Conservation (phyloP, 1,284 basidiomycete species). For the Xerocomus nothofagi region DNA sequence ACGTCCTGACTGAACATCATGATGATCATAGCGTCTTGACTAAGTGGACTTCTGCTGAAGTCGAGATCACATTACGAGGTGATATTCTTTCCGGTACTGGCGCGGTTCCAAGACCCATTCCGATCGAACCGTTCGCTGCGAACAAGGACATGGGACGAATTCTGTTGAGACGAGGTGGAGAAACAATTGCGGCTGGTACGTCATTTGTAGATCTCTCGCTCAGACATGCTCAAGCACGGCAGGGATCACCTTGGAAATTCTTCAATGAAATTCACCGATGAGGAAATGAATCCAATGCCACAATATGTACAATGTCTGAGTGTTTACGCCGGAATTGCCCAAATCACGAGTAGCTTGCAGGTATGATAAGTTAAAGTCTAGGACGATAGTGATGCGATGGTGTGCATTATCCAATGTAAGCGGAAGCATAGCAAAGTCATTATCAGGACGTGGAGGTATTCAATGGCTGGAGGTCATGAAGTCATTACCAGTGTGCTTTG, state of each 20-base stretch:
- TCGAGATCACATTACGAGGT: conserved; percentile 76
- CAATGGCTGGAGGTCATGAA: not conserved
- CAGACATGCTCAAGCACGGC: conserved; percentile 1
- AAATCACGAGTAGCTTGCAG: conserved; percentile 10
- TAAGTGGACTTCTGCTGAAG: conserved; percentile 81
- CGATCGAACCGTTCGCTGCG: conserved; percentile 82
- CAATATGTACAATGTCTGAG: conserved; percentile 17
- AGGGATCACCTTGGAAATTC: conserved; percentile 48
- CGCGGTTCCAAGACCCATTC: conserved; percentile 59
- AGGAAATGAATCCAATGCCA: conserved; percentile 1
- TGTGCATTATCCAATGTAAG: conserved; percentile 16
- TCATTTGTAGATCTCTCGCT: not conserved
- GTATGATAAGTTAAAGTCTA: conserved; percentile 30
- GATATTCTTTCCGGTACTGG: conserved; percentile 50
- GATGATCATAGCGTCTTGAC: conserved; percentile 70
- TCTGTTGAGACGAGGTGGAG: conserved; percentile 83
- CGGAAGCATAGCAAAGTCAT: conserved; percentile 24
- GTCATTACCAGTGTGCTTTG: not conserved
- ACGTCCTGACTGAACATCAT: conserved; percentile 5
- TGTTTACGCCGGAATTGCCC: conserved; percentile 1
- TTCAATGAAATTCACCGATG: conserved; percentile 26
- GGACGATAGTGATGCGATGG: conserved; percentile 10
- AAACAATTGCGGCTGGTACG: conserved; percentile 91
- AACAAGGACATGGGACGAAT: conserved; percentile 98
- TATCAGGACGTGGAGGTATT: conserved; percentile 6